Percentiles rank a stretch among this genome's conserved stretches.
These are phyloP conservation scores for Zea luxurians DNA, from an alignment of 176 grass and related monocot species.

Conservation along the genomic window DNA sequence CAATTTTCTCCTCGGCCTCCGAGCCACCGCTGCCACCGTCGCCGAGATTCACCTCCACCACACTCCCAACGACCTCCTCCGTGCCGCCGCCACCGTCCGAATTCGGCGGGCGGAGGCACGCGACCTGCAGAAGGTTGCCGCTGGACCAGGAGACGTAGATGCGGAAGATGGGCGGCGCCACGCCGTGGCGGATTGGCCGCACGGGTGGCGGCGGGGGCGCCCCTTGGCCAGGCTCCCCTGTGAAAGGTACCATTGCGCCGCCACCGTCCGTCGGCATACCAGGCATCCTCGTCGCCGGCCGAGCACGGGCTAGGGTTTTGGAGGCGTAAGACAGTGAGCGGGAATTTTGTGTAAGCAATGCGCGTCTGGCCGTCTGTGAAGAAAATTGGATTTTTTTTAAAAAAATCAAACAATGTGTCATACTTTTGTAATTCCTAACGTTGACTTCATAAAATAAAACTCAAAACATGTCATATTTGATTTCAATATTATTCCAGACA, in stretches of 20 bases:
- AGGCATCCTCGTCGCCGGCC: slow-evolving; percentile 60
- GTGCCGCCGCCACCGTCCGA: neutral
- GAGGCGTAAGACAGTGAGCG: neutral
- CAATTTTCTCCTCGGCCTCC: slow-evolving; percentile 55
- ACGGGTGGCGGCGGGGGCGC: slow-evolving; percentile 39
- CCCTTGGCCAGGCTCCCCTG: slow-evolving; percentile 39
- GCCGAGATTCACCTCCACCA: slow-evolving; percentile 74
- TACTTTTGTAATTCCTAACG: too few species aligned
- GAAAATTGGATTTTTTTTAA: too few species aligned
- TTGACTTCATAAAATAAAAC: too few species aligned
- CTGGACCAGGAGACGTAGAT: slow-evolving; percentile 82
- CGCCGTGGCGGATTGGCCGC: slow-evolving; percentile 62
- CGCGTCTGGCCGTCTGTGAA: too few species aligned
- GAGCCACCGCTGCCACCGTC: slow-evolving; percentile 6
- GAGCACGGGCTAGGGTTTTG: slow-evolving; percentile 53
- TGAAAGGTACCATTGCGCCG: slow-evolving; percentile 63
- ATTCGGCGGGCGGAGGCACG: slow-evolving; percentile 58
- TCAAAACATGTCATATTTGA: too few species aligned
- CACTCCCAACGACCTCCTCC: slow-evolving; percentile 58
- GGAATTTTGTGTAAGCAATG: neutral
- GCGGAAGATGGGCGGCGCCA: slow-evolving; percentile 66
- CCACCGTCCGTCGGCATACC: slow-evolving; percentile 57
- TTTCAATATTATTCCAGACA: too few species aligned
- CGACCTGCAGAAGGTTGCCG: slow-evolving; percentile 80
- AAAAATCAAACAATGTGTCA: too few species aligned